Evolutionary conservation across 2,329 filamentous ascomycete species (phyloP), one percentile per base, ranked within the genome.

Genomic region (Phyllosticta citribraziliensis): DNA sequence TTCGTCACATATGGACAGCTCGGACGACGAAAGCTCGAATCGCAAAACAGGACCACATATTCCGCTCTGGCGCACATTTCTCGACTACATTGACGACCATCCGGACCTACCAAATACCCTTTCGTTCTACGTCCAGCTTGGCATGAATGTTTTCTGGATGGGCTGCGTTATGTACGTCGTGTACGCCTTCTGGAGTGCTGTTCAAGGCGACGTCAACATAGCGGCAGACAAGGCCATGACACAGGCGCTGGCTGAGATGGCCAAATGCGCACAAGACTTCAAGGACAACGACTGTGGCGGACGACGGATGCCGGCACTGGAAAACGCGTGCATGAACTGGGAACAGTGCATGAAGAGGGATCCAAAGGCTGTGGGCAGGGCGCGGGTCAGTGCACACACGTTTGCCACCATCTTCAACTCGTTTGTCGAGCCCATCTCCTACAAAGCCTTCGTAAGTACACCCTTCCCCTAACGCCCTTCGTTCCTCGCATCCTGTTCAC

Each of bases 321-420:
- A 88, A 64, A 76, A 75, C 0, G 77, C 88, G 3, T 99, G 94
- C 72, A 82, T 85, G 35, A 83, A 87, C 64, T 97, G 93, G 93
- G 85, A 88, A 65, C 79, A 84, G 33, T 97, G 94, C 75, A 96
- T 96, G 90, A 85, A 87, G 65, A 84, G 87, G 65, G 89, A 97
- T 69, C 87, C 91, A 0, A 81, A 86, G 53, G 84, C 85, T 61
- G 85, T 96, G 61, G 91, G 89, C 66, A 82, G 87, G 47, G 88
- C 93, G 52, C 88, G 87, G 68, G 85, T 96, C 50, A 90, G 88
- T 19, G 92, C 91, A 5, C 88, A 89, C 69, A 94, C 92, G 25
- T 88, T 97, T 70, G 93, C 93, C 0, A 85, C 91, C 70, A 96
- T 99, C 51, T 87, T 97, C 74, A 97, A 97, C 72, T 88, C 88